Evolutionary conservation across 768 basidiomycete species (phyloP), one percentile per base, ranked within the genome.

Genomic region (Termitomyces eurrhizus): DNA sequence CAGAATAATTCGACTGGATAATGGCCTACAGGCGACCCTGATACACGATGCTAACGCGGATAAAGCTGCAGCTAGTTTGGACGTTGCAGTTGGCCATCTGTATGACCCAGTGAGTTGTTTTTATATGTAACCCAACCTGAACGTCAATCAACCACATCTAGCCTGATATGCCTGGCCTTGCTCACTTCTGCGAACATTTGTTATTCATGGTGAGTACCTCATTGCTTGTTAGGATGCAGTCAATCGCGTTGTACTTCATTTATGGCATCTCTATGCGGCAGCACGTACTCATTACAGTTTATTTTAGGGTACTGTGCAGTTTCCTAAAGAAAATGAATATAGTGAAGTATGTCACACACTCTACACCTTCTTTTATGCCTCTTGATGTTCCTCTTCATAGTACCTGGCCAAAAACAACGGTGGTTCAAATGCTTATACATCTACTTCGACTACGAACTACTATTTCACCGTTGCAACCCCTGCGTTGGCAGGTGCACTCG

Each of bases 131-230:
- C 36, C 36, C 57, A 56, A 24, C 42, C 37, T 14, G 36, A 16
- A n/a, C 29, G 46, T 29, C 18, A 9, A 42, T 21, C 7, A 14
- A 58, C 16, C 39, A 21, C 16, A 13, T 24, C 29, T 67, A 92
- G 86, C 86, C 83, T 70, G 93, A 96, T 69, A 90, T 95, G 83
- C 94, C 92, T 11, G 94, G 94, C 12, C 80, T 95, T 48, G 94
- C 94, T 52, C 93, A 96, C 73, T 95, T 95, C 70, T 95, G 95
- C 75, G 96, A 99, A 72, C 96, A 99, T 73, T 71, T 99, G 52
- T 74, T 97, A 62, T 99, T 99, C 75, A 93, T 99, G 88, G 95
- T 94, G 66, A 62, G 86, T 72, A 14, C 35, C 56, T 57, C 26
- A 29, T 46, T 59, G 35, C 48, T 12, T 14, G 37, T 41, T 33